These are phyloP conservation scores for Ascosphaera pollenicola DNA, from an alignment of 2,329 filamentous ascomycete species.

Conservation along the genomic window DNA sequence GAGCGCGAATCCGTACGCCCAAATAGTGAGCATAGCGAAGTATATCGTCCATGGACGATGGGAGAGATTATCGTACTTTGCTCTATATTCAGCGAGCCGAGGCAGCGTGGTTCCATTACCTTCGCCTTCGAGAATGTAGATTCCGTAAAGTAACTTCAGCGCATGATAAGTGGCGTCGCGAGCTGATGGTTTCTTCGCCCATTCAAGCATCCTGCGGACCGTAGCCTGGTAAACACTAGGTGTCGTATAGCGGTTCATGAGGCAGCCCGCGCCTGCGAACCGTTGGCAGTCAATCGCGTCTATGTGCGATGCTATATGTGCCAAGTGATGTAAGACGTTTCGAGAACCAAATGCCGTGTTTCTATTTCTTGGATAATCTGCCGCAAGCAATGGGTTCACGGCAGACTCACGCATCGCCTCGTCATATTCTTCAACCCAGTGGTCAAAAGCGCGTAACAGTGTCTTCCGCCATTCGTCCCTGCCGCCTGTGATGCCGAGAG, in stretches of 20 bases:
- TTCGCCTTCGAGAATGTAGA: slow-evolving; percentile 34
- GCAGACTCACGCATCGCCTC: slow-evolving; percentile 41
- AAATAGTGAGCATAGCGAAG: slow-evolving; percentile 76
- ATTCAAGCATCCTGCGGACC: slow-evolving; percentile 69
- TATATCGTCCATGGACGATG: slow-evolving; percentile 93
- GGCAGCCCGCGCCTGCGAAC: slow-evolving; percentile 65
- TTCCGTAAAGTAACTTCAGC: slow-evolving; percentile 67
- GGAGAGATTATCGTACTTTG: slow-evolving; percentile 69
- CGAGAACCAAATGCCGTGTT: slow-evolving; percentile 68
- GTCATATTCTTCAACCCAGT: slow-evolving; percentile 86
- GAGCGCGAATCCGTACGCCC: slow-evolving; percentile 81
- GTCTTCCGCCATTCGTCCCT: slow-evolving; percentile 80
- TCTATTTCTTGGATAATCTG: slow-evolving; percentile 24
- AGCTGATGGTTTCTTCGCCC: slow-evolving; percentile 74
- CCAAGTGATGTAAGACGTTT: slow-evolving; percentile 76
- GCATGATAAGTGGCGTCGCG: slow-evolving; percentile 87
- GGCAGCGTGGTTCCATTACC: slow-evolving; percentile 11
- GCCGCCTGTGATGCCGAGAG: slow-evolving; percentile 61
- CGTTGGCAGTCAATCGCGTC: slow-evolving; percentile 97
- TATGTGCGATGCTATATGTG: slow-evolving; percentile 95
- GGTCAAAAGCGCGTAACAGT: slow-evolving; percentile 71
- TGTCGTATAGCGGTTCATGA: slow-evolving; percentile 70
- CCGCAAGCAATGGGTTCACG: slow-evolving; percentile 5
- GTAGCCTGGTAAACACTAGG: slow-evolving; percentile 59
- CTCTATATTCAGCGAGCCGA: slow-evolving; percentile 41